Evolutionary conservation across 2,329 filamentous ascomycete species (phyloP).

Genomic region (Xylaria arbuscula): DNA sequence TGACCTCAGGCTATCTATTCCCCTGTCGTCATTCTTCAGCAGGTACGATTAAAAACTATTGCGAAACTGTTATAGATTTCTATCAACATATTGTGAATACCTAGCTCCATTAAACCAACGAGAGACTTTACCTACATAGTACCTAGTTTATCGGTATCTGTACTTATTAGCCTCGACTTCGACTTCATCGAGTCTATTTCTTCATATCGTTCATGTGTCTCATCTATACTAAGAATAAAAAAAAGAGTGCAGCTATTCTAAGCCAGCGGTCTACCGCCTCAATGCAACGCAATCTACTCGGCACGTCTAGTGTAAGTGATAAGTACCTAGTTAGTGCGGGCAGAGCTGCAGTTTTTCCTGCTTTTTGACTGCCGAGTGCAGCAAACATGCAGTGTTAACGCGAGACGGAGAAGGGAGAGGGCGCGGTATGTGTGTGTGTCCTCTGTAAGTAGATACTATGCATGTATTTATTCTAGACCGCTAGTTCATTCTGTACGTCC

Average conservation of each 20-base stretch:
- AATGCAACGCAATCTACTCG: slow-evolving; percentile 1
- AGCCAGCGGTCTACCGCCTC: slow-evolving; percentile 6
- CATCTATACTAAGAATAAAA: too few species aligned
- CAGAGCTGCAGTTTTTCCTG: slow-evolving; percentile 1
- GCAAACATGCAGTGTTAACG: slow-evolving; percentile 16
- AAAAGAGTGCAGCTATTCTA: neutral
- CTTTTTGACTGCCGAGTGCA: slow-evolving; percentile 10
- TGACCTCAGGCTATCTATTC: neutral
- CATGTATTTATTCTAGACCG: slow-evolving; percentile 30
- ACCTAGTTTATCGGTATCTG: too few species aligned
- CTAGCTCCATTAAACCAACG: too few species aligned
- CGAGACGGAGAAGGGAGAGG: neutral
- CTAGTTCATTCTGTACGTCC: slow-evolving; percentile 27
- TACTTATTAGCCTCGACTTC: too few species aligned
- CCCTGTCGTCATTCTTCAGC: neutral
- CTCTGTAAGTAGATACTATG: slow-evolving; percentile 17
- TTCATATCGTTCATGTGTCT: too few species aligned
- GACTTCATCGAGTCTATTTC: too few species aligned
- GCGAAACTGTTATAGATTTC: too few species aligned
- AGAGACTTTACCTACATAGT: too few species aligned
- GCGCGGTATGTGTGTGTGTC: neutral
- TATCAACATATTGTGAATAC: too few species aligned
- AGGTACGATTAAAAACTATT: neutral
- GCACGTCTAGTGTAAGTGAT: neutral
- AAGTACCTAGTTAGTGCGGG: neutral